Evolutionary conservation across 768 basidiomycete species (phyloP).

Genomic region (Phlegmacium glaucopus): DNA sequence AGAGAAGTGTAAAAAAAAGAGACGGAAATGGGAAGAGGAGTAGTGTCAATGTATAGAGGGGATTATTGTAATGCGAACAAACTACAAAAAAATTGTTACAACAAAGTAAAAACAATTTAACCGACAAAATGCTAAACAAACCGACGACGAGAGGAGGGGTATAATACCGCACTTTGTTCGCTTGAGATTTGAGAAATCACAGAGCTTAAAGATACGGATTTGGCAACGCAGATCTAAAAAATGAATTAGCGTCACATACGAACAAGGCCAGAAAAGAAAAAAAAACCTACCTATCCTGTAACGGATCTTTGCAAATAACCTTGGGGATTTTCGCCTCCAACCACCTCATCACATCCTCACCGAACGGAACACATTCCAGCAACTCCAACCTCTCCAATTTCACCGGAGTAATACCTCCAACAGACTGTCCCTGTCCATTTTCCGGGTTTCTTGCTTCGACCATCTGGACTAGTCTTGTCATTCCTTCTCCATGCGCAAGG

Average conservation of each 20-base stretch:
- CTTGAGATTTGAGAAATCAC: background rate
- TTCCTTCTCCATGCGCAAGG: conserved; percentile 60
- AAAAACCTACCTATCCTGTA: conserved; percentile 38
- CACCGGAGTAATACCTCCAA: conserved; percentile 46
- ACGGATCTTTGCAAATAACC: conserved; percentile 59
- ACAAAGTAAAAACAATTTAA: too few species aligned
- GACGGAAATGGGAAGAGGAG: too few species aligned
- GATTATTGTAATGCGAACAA: too few species aligned
- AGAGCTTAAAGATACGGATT: conserved; percentile 13
- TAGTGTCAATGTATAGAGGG: too few species aligned
- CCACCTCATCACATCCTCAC: conserved; percentile 70
- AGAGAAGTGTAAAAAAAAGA: too few species aligned
- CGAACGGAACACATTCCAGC: conserved; percentile 62
- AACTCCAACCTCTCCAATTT: conserved; percentile 59
- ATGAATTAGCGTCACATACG: background rate
- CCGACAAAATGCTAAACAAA: too few species aligned
- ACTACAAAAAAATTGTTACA: too few species aligned
- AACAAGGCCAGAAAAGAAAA: background rate
- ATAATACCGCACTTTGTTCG: too few species aligned
- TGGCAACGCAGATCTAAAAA: conserved; percentile 10
- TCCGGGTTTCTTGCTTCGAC: conserved; percentile 71
- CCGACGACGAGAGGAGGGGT: too few species aligned
- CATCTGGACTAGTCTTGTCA: conserved; percentile 66
- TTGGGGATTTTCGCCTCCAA: conserved; percentile 57
- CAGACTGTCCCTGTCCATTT: conserved; percentile 25